Evolutionary conservation across 1,284 basidiomycete genomes (phyloP).

Genomic region (Ceratobasidium sp.): DNA sequence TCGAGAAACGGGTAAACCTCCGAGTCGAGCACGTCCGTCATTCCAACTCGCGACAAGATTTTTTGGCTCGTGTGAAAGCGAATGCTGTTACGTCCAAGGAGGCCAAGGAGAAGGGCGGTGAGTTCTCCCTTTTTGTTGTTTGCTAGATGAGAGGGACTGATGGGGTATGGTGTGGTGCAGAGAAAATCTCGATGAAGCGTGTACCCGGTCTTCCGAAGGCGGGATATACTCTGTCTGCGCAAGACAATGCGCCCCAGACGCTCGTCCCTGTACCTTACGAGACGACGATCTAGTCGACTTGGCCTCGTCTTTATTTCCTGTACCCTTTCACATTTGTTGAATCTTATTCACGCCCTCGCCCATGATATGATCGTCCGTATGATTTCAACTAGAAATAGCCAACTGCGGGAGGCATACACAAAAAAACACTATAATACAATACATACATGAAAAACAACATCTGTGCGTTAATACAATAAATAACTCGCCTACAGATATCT

Average conservation of each 20-base stretch:
- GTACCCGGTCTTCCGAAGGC: conserved; percentile 86
- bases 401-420: background rate
- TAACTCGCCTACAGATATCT: no score
- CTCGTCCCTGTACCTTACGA: conserved; percentile 91
- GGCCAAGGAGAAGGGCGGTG: conserved; percentile 90
- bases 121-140: conserved; percentile 54
- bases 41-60: conserved; percentile 99
- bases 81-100: conserved; percentile 89
- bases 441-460: conserved; percentile 7
- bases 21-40: conserved; percentile 98
- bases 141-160: conserved; percentile 17
- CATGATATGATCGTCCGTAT: background rate
- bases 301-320: conserved; percentile 11
- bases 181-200: conserved; percentile 88
- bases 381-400: background rate
- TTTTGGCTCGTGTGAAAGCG: conserved; percentile 93
- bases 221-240: conserved; percentile 77
- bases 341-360: conserved; percentile 32
- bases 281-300: conserved; percentile 71
- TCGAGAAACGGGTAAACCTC: conserved; percentile 99
- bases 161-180: conserved; percentile 56
- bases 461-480: background rate
- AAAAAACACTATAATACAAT: no score
- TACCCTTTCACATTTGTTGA: conserved; percentile 30
- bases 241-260: conserved; percentile 90